A percentile compares a stretch with the other conserved stretches of the same genome.
Conservation (phyloP, 352 stramenopile species). For the Globisporangium carolinianum region DNA sequence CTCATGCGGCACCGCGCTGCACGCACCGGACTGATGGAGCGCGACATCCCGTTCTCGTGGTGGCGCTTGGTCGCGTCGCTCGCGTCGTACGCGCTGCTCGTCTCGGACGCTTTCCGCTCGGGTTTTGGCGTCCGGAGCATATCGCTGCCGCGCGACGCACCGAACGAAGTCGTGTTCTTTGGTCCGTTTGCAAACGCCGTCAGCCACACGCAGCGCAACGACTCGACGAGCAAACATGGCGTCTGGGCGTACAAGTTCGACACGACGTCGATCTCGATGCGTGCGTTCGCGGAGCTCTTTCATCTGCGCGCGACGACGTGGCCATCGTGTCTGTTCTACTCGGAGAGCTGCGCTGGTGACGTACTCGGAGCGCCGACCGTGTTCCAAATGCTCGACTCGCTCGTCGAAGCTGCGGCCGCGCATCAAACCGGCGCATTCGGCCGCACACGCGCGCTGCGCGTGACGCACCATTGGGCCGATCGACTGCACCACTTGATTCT, state of each 20-base stretch:
- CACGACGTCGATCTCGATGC: constrained; percentile 16
- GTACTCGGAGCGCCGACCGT: background rate
- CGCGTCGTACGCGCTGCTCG: constrained; percentile 13
- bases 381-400: constrained; percentile 14
- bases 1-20: constrained; percentile 1
- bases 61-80: constrained; percentile 6
- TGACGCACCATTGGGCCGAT: constrained; percentile 10
- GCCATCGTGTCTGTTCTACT: constrained; percentile 17
- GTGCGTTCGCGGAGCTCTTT: constrained; percentile 10
- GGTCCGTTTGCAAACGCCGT: constrained; percentile 8
- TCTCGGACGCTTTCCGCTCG: constrained; percentile 15
- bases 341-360: background rate
- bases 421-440: background rate
- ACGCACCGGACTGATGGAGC: constrained; percentile 1
- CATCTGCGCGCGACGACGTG: constrained; percentile 3
- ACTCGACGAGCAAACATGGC: background rate
- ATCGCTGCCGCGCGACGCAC: background rate
- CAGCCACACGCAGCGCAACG: constrained; percentile 1
- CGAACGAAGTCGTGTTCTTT: constrained; percentile 5
- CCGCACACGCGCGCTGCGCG: constrained; percentile 3
- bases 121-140: constrained; percentile 1
- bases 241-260: constrained; percentile 24
- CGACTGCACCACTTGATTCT: constrained; percentile 16
- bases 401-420: constrained; percentile 11
- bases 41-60: constrained; percentile 12